Evolutionary conservation across 1,284 basidiomycete genomes (phyloP).

Genomic region (Ustilago nuda): DNA sequence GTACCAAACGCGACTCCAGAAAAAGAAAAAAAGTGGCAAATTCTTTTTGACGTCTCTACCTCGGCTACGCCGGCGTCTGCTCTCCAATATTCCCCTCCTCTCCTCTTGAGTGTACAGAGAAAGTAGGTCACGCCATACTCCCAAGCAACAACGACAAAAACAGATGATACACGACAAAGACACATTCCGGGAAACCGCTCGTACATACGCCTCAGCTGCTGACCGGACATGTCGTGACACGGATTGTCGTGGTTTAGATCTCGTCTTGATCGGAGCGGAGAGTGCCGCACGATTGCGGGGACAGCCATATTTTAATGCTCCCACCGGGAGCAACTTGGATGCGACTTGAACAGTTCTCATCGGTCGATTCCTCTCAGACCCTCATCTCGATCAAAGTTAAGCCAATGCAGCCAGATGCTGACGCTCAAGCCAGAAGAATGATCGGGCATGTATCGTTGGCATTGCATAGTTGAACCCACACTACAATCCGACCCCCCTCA

Average conservation of each 20-base stretch:
- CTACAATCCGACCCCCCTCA: slow-evolving; percentile 17
- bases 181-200: background rate
- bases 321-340: too few relatives aligned
- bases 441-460: background rate
- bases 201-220: background rate
- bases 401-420: background rate
- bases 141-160: background rate
- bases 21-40: slow-evolving; percentile 10
- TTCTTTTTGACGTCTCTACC: background rate
- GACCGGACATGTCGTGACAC: background rate
- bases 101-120: background rate
- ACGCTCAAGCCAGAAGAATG: background rate
- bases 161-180: slow-evolving; percentile 1
- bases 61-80: slow-evolving; percentile 8
- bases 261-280: background rate
- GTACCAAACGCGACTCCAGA: too few relatives aligned
- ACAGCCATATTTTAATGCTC: background rate
- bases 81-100: background rate
- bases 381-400: background rate
- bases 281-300: background rate
- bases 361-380: background rate
- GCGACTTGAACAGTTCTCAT: background rate
- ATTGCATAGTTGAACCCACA: background rate
- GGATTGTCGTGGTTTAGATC: background rate
- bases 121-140: background rate